Evolutionary conservation across 257 asterid genomes (phyloP).

Genomic region (Coffea canephora): DNA sequence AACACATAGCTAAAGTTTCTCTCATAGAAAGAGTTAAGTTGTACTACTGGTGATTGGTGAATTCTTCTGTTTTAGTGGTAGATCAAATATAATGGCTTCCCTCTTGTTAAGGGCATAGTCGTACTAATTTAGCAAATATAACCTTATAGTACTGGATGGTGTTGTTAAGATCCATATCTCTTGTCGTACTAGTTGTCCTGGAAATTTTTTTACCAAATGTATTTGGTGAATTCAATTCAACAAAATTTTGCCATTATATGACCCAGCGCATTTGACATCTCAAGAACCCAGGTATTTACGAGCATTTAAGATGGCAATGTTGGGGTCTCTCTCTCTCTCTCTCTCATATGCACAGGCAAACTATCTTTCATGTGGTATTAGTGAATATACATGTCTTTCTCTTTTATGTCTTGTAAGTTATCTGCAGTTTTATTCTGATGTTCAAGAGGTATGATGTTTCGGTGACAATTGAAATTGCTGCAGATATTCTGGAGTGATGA

Average conservation of each 20-base stretch:
- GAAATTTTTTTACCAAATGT: neutral
- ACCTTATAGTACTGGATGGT: neutral
- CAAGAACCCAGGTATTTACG: neutral
- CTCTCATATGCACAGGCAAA: neutral
- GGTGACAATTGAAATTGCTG: constrained; percentile 16
- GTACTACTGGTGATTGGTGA: neutral
- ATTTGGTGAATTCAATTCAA: neutral
- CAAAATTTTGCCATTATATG: neutral
- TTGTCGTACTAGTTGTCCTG: neutral
- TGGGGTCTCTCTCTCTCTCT: neutral
- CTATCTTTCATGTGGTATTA: neutral
- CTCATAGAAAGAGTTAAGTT: neutral
- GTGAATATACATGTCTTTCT: neutral
- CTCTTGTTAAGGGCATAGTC: neutral
- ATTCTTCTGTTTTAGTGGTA: neutral
- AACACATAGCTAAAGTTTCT: neutral
- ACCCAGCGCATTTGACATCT: neutral
- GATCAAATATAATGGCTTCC: neutral
- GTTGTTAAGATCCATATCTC: neutral
- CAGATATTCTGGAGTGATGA: constrained; percentile 68
- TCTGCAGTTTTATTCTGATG: neutral
- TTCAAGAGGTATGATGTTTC: neutral
- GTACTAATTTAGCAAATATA: neutral
- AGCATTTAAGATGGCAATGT: neutral
- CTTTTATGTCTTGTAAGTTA: neutral